These are phyloP conservation scores for Lipomyces mesembrius DNA, from an alignment of 805 yeast species.

Conservation along the genomic window DNA sequence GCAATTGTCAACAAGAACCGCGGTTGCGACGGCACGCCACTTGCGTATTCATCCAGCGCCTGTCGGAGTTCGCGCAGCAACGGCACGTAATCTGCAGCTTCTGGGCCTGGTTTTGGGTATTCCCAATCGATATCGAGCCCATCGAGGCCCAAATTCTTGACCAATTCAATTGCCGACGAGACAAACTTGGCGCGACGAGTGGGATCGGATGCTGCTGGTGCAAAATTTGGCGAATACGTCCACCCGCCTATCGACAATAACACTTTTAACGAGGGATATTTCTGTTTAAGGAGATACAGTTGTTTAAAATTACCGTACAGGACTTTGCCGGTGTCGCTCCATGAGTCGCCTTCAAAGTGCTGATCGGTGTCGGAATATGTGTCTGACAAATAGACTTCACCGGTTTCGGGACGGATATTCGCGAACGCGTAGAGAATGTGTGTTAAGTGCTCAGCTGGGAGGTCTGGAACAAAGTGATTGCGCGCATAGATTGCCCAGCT, in stretches of 20 bases:
- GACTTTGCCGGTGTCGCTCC: conserved; percentile 13
- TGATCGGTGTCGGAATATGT: conserved; percentile 57
- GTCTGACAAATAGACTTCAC: conserved; percentile 62
- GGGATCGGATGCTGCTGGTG: conserved; percentile 49
- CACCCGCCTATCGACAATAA: conserved; percentile 87
- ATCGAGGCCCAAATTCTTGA: conserved; percentile 65
- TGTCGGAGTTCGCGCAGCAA: conserved; percentile 52
- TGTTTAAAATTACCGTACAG: conserved; percentile 57
- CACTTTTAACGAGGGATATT: conserved; percentile 54
- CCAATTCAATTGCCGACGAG: conserved; percentile 52
- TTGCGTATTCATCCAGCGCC: conserved; percentile 51
- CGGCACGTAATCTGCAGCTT: conserved; percentile 53
- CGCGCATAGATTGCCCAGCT: conserved; percentile 73
- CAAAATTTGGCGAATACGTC: conserved; percentile 55
- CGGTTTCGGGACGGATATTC: conserved; percentile 58
- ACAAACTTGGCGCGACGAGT: conserved; percentile 54
- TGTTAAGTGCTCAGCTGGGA: conserved; percentile 62
- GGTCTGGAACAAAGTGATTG: conserved; percentile 61
- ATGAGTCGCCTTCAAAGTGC: conserved; percentile 20
- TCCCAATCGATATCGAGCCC: conserved; percentile 98
- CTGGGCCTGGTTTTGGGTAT: conserved; percentile 61
- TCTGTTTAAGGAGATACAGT: conserved; percentile 54
- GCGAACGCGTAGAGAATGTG: conserved; percentile 82
- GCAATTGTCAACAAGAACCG: conserved; percentile 69
- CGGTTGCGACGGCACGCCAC: conserved; percentile 19